A percentile compares a stretch with the other conserved stretches of the same genome.
phyloP scores from a whole-genome alignment of 2,329 filamentous ascomycete genomes.

The Huntiella moniliformis region DNA sequence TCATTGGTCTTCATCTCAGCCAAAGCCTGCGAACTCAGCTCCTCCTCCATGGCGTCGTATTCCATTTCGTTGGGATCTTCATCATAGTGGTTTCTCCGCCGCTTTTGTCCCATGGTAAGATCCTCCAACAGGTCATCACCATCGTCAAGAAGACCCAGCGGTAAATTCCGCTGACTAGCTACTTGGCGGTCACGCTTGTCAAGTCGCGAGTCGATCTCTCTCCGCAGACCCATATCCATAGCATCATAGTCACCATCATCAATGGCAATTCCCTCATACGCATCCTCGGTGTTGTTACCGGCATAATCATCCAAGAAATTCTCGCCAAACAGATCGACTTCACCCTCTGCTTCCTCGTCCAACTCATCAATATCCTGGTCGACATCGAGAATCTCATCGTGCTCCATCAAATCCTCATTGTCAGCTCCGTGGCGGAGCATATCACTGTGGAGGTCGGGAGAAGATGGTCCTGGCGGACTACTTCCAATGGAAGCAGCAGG shows the following conservation, averaged over 20 bases:
- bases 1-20: conserved; percentile 86
- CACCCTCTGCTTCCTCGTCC: conserved; percentile 66
- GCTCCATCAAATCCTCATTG: conserved; percentile 55
- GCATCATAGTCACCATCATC: conserved; percentile 65
- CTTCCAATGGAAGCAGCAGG: conserved; percentile 34
- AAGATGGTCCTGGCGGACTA: conserved; percentile 48
- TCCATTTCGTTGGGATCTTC: conserved; percentile 87
- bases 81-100: conserved; percentile 77
- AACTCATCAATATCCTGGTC: conserved; percentile 55
- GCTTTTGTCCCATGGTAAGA: conserved; percentile 65
- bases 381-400: conserved; percentile 34
- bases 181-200: conserved; percentile 58
- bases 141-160: conserved; percentile 60
- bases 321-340: conserved; percentile 59
- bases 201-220: conserved; percentile 53
- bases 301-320: conserved; percentile 56
- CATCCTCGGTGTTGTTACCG: conserved; percentile 38
- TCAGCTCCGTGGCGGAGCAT: conserved; percentile 46
- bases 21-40: conserved; percentile 77
- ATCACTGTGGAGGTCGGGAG: conserved; percentile 38
- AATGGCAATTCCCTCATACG: conserved; percentile 51
- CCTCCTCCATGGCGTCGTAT: conserved; percentile 89
- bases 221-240: conserved; percentile 45
- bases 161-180: conserved; percentile 45
- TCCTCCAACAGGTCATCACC: conserved; percentile 74